Base-by-base conservation (phyloP, 305 asterid species). In the Solanum hybrid region DNA sequence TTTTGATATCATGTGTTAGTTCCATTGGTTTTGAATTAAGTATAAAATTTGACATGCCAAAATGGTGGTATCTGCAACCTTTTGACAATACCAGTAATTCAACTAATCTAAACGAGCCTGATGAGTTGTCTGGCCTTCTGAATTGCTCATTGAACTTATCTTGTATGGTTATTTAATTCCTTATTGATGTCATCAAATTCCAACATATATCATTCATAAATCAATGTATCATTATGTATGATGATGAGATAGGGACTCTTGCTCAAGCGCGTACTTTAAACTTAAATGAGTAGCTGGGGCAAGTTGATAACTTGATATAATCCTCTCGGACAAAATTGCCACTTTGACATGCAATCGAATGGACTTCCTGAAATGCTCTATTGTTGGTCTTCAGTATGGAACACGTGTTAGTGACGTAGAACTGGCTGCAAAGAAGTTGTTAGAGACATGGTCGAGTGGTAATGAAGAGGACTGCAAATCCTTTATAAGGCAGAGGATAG, bases 341-440 rank as follows among this genome's bases (percentile, higher is more conserved):
- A 97, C 99, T 37, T 92, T 95, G 90, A 96, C 99, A n/a, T 97
- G 99, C 91, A 96, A 97, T 91, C 98, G 95, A 88, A 97, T 97
- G 99, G 98, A 97, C 88, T 96, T 97, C 76, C 94, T 95, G 78
- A 97, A 97, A 89, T 96, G 98, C 93, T 96, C 98, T 73, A 95
- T 96, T 72, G 97, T 94, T 51, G 99, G 99, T 79, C 73, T 89
- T 45, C 87, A 96, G 22, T 97, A 96, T 88, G 99, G 15, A 40
- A 40, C 5, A 40, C 5, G 14, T 40, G 51, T 5, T 11, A 40
- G 15, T 10, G 51, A 40, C 0, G 4, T 40, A 40, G 5, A 40
- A 40, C 51, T 11, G 15, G 51, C 51, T 40, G 2, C 51, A 40
- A 40, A 0, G 51, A 10, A 10, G 51, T 40, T 40, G 14, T 11